Conservation (phyloP, 345 rosid genomes). For the Moricandia moricandioides region DNA sequence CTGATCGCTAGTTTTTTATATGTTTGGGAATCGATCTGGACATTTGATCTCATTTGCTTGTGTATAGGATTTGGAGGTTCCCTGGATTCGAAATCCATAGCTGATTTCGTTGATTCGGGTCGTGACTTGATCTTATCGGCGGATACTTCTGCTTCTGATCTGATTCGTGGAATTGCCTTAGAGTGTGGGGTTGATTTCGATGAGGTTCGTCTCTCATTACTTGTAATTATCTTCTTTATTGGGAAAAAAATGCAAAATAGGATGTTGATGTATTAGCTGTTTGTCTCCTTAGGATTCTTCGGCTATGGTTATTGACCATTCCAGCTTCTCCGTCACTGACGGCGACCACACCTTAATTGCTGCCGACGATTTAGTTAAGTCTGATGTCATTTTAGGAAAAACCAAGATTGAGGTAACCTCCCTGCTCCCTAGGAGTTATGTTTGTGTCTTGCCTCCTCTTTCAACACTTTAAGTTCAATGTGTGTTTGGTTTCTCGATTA, state of each 20-base stretch:
- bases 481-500: conserved; percentile 22
- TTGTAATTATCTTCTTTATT: conserved; percentile 1
- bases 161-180: conserved; percentile 49
- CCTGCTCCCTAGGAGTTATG: not conserved
- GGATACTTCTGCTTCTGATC: conserved; percentile 63
- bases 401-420: conserved; percentile 47
- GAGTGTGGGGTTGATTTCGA: conserved; percentile 77
- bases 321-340: conserved; percentile 48
- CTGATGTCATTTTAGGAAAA: conserved; percentile 57
- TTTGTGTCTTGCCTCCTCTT: not conserved
- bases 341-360: conserved; percentile 66
- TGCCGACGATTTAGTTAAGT: conserved; percentile 49
- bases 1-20: not conserved
- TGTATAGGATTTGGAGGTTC: conserved; percentile 56
- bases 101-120: conserved; percentile 75
- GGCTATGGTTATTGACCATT: conserved; percentile 64
- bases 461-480: not conserved
- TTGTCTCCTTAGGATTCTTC: conserved; percentile 48
- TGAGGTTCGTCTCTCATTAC: conserved; percentile 44
- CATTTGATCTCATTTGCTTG: not conserved
- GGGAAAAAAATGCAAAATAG: not conserved
- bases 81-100: conserved; percentile 50
- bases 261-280: conserved; percentile 5
- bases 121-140: conserved; percentile 63
- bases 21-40: not conserved